Conservation (phyloP, 805 yeast species). For the Blastobotrys muscicola region DNA sequence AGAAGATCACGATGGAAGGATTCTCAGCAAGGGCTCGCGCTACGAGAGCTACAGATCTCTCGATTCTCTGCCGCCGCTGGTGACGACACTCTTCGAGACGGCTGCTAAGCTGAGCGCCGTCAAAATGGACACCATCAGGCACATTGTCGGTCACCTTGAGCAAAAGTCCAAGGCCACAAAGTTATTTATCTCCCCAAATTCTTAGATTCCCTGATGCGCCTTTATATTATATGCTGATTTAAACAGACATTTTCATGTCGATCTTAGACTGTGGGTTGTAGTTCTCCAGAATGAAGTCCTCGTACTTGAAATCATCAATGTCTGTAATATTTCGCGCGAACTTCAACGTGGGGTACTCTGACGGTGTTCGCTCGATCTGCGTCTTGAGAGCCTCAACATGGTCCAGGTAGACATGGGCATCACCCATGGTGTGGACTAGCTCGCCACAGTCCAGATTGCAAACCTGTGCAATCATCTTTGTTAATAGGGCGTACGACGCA, state of each 20-base stretch:
- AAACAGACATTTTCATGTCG: conserved; percentile 97
- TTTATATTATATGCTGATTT: conserved; percentile 12
- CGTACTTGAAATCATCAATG: conserved; percentile 83
- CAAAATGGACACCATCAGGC: conserved; percentile 2
- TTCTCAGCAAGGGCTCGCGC: conserved; percentile 3
- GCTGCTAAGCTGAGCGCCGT: conserved; percentile 9
- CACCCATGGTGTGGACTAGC: conserved; percentile 92
- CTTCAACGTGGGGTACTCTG: conserved; percentile 65
- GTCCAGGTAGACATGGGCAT: conserved; percentile 88
- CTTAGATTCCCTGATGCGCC: too few relatives aligned
- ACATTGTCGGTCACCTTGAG: conserved; percentile 1
- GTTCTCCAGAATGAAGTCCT: conserved; percentile 73
- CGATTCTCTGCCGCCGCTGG: background rate
- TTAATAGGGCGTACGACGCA: conserved; percentile 88
- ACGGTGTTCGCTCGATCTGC: conserved; percentile 69
- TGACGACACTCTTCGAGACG: conserved; percentile 6
- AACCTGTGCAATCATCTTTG: conserved; percentile 93
- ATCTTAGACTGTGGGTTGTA: conserved; percentile 79
- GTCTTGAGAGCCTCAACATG: conserved; percentile 85
- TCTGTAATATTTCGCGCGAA: conserved; percentile 57
- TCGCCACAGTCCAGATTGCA: conserved; percentile 94
- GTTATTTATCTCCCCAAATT: too few relatives aligned
- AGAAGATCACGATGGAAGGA: background rate
- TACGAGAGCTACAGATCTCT: conserved; percentile 1
- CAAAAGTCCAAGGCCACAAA: background rate